Evolutionary conservation across 495 filamentous ascomycete genomes (phyloP).

Genomic region (Baudoinia panamericana): DNA sequence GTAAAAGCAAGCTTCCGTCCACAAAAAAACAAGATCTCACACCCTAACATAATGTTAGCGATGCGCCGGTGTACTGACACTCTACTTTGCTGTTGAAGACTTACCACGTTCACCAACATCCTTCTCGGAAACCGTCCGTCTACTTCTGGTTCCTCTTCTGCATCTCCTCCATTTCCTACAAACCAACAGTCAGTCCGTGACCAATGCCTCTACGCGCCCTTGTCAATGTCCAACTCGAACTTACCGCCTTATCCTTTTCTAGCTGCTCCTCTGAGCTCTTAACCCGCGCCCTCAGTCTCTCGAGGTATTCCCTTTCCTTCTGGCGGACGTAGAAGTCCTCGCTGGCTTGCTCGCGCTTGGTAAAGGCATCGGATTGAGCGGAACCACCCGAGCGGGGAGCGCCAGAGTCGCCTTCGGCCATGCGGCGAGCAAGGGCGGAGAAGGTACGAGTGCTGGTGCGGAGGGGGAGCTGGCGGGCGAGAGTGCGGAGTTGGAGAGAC

Average conservation of each 20-base stretch:
- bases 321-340: slow-evolving; percentile 72
- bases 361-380: slow-evolving; percentile 57
- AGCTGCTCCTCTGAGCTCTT: slow-evolving; percentile 43
- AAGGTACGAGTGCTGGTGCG: slow-evolving; percentile 21
- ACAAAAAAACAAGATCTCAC: too few species aligned
- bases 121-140: too few species aligned
- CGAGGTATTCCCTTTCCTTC: slow-evolving; percentile 75
- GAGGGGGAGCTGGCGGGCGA: slow-evolving; percentile 8
- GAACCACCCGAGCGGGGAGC: slow-evolving; percentile 34
- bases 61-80: too few species aligned
- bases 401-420: slow-evolving; percentile 37
- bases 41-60: too few species aligned
- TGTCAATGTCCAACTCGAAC: too few species aligned
- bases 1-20: too few species aligned
- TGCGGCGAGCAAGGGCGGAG: slow-evolving; percentile 25
- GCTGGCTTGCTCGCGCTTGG: slow-evolving; percentile 72
- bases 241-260: slow-evolving; percentile 14
- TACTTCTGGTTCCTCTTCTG: too few species aligned
- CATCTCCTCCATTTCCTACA: too few species aligned
- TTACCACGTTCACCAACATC: too few species aligned
- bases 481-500: slow-evolving; percentile 18
- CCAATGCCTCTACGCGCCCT: slow-evolving; percentile 11
- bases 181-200: too few species aligned
- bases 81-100: too few species aligned
- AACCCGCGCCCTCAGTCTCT: too few species aligned